Evolutionary conservation across 768 basidiomycete species (phyloP).

Genomic region (Calocybe gangraenosa): DNA sequence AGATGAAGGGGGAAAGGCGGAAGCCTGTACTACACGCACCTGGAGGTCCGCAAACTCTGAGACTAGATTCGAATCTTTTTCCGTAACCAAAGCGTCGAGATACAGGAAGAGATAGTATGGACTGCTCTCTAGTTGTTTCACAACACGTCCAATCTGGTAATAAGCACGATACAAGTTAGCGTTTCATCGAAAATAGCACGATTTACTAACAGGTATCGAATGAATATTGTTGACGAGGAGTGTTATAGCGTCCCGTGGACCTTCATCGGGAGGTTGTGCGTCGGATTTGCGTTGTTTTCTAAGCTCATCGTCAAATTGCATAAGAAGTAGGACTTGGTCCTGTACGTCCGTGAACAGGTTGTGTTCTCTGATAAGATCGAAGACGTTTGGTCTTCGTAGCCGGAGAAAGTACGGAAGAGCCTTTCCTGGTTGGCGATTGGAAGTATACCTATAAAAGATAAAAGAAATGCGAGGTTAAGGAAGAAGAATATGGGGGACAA

Average conservation of each 20-base stretch:
- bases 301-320: conserved; percentile 92
- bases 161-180: too few relatives aligned
- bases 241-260: conserved; percentile 74
- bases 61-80: conserved; percentile 79
- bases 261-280: conserved; percentile 33
- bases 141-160: conserved; percentile 78
- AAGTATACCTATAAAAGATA: conserved; percentile 55
- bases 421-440: conserved; percentile 90
- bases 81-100: conserved; percentile 76
- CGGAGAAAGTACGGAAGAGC: conserved; percentile 89
- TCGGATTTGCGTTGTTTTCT: conserved; percentile 52
- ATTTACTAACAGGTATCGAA: conserved; percentile 79
- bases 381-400: conserved; percentile 83
- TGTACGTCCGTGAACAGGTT: conserved; percentile 94
- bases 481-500: background rate
- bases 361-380: conserved; percentile 89
- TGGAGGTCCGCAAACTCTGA: conserved; percentile 83
- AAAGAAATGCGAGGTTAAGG: too few relatives aligned
- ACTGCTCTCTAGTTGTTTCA: conserved; percentile 74
- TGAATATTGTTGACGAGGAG: conserved; percentile 92
- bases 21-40: conserved; percentile 31
- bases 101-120: conserved; percentile 89
- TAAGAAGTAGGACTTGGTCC: conserved; percentile 86
- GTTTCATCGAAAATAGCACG: background rate
- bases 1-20: background rate